Base-by-base conservation (phyloP, 2,329 filamentous ascomycete species). In the Xylariaceae sp. region DNA sequence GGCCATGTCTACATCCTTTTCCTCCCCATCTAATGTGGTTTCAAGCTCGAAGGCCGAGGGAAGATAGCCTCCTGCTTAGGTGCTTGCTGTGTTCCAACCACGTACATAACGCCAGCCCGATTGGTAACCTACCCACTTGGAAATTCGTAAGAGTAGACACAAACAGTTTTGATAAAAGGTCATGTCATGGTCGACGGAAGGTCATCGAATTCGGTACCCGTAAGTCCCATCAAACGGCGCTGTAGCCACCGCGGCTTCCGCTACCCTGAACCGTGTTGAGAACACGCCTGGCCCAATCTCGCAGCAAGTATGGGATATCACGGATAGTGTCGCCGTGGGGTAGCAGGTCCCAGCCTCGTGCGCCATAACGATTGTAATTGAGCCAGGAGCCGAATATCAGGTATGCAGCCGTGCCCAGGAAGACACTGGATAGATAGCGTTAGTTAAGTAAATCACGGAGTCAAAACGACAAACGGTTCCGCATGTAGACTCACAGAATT, bases 381-480 rank as follows among this genome's bases (percentile, higher is more conserved):
- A 97, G 85, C 94, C 94, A 99, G 26, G 91, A 95, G 61, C 92
- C 91, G 68, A 97, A 97, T 70, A 97, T 96, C 62, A 99, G 85
- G 74, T 97, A 99, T 29, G 91, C 76, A 1, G 94, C 90, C 41
- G 85, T 87, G 45, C 83, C 83, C 59, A 97, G 80, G 80, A 99
- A 99, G 56, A 87, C 74, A 63, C 91, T 96, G 62, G 26, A 29
- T 51, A n/a, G 27, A 8, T 34, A 9, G n/a, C 47, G 57, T 67
- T 60, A 62, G 68, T 43, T 19, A 19, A 51, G 68, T 37, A 48
- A 40, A 8, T 27, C 11, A n/a, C 9, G 26, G 32, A 19, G 35
- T 46, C 51, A 44, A n/a, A 32, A n/a, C n/a, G 48, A n/a, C 7
- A 46, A 47, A 41, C 53, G 43, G 31, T 12, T 60, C 12, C 29